These are phyloP conservation scores for Neurospora sp. DNA, from an alignment of 2,329 filamentous ascomycete genomes.

Conservation along the genomic window DNA sequence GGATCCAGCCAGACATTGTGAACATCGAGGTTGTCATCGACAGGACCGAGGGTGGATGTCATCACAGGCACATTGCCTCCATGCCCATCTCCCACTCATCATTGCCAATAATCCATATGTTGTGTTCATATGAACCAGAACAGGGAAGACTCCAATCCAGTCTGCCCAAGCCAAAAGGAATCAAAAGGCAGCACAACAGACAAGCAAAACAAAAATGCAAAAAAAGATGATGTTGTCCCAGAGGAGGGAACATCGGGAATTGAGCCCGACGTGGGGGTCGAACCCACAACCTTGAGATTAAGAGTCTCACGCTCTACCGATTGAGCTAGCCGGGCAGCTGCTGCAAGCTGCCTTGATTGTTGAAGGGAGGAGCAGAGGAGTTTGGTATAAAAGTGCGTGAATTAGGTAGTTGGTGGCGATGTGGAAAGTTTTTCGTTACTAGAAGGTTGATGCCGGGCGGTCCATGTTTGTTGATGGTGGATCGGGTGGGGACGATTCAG, in stretches of 20 bases:
- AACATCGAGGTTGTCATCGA: not conserved
- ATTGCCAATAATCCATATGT: not conserved
- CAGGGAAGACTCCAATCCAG: not conserved
- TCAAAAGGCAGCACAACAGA: not conserved
- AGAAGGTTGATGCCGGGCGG: not conserved
- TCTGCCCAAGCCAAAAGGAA: not conserved
- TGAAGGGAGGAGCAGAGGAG: accelerated
- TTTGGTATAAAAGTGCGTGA: not conserved
- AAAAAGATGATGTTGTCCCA: not conserved
- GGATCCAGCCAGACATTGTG: not conserved
- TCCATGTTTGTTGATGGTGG: not conserved
- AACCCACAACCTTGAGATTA: slow-evolving; percentile 24
- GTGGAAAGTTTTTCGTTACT: not conserved
- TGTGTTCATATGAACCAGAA: not conserved
- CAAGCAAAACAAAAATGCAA: not conserved
- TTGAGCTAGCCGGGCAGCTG: slow-evolving; percentile 49
- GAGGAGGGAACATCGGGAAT: too few relatives aligned
- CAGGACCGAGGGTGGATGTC: not conserved
- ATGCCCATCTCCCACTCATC: not conserved
- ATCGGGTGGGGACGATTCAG: not conserved
- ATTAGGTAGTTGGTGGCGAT: not conserved
- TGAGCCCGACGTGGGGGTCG: not conserved
- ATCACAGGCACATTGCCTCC: too few relatives aligned
- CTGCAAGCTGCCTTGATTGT: not conserved
- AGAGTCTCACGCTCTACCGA: slow-evolving; percentile 66